A percentile compares a stretch with the other conserved stretches of the same genome.
Evolutionary conservation across 371 early-diverging fungal genomes (phyloP).

Genomic region (Mortierella sp.): DNA sequence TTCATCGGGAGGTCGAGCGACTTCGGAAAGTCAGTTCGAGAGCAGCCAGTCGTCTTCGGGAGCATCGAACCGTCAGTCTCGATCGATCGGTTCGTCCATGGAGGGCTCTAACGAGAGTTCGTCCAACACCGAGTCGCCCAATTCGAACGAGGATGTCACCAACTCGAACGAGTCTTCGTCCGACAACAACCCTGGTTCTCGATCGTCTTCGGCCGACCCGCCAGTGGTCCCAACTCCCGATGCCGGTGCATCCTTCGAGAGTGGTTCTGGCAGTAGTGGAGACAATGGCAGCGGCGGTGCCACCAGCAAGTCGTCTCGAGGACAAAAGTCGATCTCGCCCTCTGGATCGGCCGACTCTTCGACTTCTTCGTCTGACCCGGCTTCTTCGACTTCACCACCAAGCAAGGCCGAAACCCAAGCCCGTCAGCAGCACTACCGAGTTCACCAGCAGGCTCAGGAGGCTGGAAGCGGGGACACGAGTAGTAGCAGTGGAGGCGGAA

Average conservation of each 20-base stretch:
- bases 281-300: not conserved
- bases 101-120: conserved; percentile 31
- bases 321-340: conserved; percentile 23
- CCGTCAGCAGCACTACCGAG: conserved; percentile 19
- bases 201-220: conserved; percentile 15
- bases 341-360: conserved; percentile 25
- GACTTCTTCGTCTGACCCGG: conserved; percentile 7
- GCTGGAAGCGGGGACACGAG: not conserved
- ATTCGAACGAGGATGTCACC: conserved; percentile 28
- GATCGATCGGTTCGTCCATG: conserved; percentile 4
- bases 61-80: conserved; percentile 20
- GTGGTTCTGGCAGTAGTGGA: conserved; percentile 7
- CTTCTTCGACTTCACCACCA: not conserved
- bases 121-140: conserved; percentile 42
- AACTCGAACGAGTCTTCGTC: conserved; percentile 45
- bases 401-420: not conserved
- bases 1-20: conserved; percentile 9
- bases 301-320: conserved; percentile 8
- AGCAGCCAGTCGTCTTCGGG: conserved; percentile 16
- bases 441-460: conserved; percentile 14
- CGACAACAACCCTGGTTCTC: conserved; percentile 16
- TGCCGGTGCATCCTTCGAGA: not conserved
- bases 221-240: not conserved
- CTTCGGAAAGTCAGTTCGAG: conserved; percentile 18
- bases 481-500: not conserved